phyloP scores from a whole-genome alignment of 2,329 filamentous ascomycete species.

The Penicillium capsulatum region DNA sequence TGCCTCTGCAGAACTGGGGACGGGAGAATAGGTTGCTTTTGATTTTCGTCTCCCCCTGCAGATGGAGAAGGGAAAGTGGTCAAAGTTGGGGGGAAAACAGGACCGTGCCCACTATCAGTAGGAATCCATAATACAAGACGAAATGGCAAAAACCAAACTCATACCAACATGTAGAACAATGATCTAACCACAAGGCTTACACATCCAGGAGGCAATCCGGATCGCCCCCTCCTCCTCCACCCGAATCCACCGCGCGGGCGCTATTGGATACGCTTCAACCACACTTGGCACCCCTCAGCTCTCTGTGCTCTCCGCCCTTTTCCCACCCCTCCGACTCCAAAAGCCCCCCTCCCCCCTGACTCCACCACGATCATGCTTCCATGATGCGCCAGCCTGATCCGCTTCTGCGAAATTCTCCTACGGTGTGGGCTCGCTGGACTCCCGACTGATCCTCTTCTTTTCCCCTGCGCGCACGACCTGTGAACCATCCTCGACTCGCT shows the following conservation, averaged over 20 bases:
- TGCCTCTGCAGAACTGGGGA: constrained; percentile 2
- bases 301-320: constrained; percentile 12
- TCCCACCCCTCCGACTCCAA: not conserved
- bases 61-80: no score
- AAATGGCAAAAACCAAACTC: no score
- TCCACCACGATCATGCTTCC: constrained; percentile 2
- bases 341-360: constrained; percentile 1
- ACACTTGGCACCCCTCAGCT: constrained; percentile 16
- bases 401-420: constrained; percentile 1
- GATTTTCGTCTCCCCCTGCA: no score
- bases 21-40: constrained; percentile 1
- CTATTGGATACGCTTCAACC: constrained; percentile 8
- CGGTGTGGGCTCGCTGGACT: not conserved
- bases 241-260: constrained; percentile 5
- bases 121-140: no score
- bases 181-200: no score
- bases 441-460: not conserved
- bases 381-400: constrained; percentile 4
- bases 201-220: constrained; percentile 12
- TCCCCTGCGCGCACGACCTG: not conserved
- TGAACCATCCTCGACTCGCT: not conserved
- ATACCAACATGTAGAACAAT: no score
- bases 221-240: constrained; percentile 7
- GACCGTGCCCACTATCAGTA: no score
- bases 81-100: no score